Evolutionary conservation across 352 stramenopile species (phyloP).

Genomic region (Lagenidium giganteum): DNA sequence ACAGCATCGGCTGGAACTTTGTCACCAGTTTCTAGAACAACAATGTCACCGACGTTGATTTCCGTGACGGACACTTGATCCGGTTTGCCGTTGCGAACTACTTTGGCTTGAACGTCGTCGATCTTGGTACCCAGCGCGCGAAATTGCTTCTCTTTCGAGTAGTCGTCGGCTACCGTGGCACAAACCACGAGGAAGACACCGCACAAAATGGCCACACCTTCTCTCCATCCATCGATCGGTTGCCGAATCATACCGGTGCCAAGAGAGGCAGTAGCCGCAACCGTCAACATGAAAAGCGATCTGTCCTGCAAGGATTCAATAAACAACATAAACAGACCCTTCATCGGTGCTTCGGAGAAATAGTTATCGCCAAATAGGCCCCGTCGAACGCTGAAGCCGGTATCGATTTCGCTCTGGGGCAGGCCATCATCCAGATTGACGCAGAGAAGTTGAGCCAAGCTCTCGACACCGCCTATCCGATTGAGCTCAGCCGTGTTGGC

Average conservation of each 20-base stretch:
- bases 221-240: conserved; percentile 87
- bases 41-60: conserved; percentile 80
- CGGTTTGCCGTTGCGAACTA: conserved; percentile 60
- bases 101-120: conserved; percentile 82
- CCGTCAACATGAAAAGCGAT: conserved; percentile 87
- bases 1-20: conserved; percentile 93
- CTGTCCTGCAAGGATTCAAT: conserved; percentile 87
- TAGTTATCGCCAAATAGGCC: conserved; percentile 59
- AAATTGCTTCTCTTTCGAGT: conserved; percentile 92
- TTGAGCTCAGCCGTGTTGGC: conserved; percentile 52
- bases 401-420: conserved; percentile 52
- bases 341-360: conserved; percentile 78
- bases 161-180: conserved; percentile 95
- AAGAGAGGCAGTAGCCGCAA: conserved; percentile 81
- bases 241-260: conserved; percentile 76
- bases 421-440: conserved; percentile 70
- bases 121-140: conserved; percentile 81
- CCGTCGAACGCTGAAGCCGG: conserved; percentile 38
- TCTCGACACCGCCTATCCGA: conserved; percentile 48
- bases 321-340: conserved; percentile 74
- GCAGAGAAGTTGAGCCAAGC: conserved; percentile 54
- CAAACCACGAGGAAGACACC: conserved; percentile 93
- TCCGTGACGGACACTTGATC: conserved; percentile 69
- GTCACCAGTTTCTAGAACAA: conserved; percentile 92
- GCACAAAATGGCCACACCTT: conserved; percentile 92